Conservation (phyloP, 1,139 yeast genomes). For the Oligophagozyma castellii region DNA sequence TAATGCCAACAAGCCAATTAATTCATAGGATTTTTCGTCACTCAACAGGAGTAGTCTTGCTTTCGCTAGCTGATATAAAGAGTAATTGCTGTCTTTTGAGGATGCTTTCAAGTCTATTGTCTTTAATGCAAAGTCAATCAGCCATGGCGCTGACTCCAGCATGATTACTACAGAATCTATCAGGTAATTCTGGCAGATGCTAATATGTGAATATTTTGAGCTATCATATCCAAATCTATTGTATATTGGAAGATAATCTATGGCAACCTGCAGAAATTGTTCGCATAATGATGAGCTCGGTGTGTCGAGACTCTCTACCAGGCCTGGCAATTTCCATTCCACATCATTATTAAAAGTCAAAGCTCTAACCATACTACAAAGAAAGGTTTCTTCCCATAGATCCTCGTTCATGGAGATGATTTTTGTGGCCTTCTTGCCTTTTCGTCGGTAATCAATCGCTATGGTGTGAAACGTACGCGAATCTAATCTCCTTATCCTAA, state of each 20-base stretch:
- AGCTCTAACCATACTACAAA: slow-evolving; percentile 58
- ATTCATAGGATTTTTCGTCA: too few relatives aligned
- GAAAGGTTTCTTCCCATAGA: slow-evolving; percentile 69
- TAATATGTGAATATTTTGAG: slow-evolving; percentile 44
- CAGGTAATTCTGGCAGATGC: slow-evolving; percentile 52
- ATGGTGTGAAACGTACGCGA: too few relatives aligned
- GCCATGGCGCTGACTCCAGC: slow-evolving; percentile 43
- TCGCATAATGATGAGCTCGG: too few relatives aligned
- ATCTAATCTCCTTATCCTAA: too few relatives aligned
- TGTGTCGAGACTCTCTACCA: too few relatives aligned
- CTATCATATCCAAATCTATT: slow-evolving; percentile 46
- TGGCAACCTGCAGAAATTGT: slow-evolving; percentile 36
- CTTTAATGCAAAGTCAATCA: too few relatives aligned
- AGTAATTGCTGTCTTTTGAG: too few relatives aligned
- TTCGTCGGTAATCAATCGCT: too few relatives aligned
- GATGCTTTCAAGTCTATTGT: too few relatives aligned
- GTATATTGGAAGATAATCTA: slow-evolving; percentile 52
- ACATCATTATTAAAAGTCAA: slow-evolving; percentile 54
- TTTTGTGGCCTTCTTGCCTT: too few relatives aligned
- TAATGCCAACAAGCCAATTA: slow-evolving; percentile 4
- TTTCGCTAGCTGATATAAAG: too few relatives aligned
- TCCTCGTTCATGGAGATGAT: slow-evolving; percentile 22
- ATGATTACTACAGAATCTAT: slow-evolving; percentile 60
- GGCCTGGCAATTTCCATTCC: slow-evolving; percentile 44
- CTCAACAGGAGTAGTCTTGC: too few relatives aligned